A percentile compares a stretch with the other conserved stretches of the same genome.
Conservation (phyloP, 2,329 filamentous ascomycete genomes). For the Bipolaris sorokiniana region DNA sequence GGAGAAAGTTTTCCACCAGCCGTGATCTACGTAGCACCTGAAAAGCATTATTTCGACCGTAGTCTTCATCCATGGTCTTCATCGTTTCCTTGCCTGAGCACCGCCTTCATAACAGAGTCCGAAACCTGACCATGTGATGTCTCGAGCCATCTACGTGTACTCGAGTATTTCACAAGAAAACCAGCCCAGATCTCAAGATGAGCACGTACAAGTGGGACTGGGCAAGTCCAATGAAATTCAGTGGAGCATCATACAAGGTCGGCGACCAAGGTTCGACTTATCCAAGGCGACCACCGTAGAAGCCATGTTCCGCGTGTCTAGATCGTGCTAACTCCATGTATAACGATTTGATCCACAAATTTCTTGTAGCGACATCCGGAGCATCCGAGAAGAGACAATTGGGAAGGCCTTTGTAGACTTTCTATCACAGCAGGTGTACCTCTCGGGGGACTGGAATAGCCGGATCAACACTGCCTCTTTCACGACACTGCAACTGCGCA, state of each 20-base stretch:
- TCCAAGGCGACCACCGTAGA: neutral
- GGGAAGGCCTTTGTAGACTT: too few relatives aligned
- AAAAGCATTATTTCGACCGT: neutral
- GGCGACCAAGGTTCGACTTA: neutral
- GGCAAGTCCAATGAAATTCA: neutral
- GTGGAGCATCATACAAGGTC: neutral
- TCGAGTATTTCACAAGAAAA: too few relatives aligned
- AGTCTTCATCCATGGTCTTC: neutral
- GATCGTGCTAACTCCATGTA: neutral
- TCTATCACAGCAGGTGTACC: too few relatives aligned
- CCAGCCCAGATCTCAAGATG: neutral
- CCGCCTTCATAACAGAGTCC: constrained; percentile 1
- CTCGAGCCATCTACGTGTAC: neutral
- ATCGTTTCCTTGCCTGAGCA: neutral
- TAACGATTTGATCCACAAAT: neutral
- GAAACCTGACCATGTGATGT: too few relatives aligned
- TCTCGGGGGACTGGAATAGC: too few relatives aligned
- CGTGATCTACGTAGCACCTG: neutral
- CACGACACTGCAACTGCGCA: too few relatives aligned
- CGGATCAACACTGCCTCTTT: too few relatives aligned
- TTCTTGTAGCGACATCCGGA: too few relatives aligned
- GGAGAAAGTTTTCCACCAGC: neutral
- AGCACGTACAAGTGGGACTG: neutral
- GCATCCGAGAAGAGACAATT: too few relatives aligned
- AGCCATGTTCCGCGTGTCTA: neutral